Evolutionary conservation across 306 rosid species (phyloP).

Genomic region (Lupinus albus): DNA sequence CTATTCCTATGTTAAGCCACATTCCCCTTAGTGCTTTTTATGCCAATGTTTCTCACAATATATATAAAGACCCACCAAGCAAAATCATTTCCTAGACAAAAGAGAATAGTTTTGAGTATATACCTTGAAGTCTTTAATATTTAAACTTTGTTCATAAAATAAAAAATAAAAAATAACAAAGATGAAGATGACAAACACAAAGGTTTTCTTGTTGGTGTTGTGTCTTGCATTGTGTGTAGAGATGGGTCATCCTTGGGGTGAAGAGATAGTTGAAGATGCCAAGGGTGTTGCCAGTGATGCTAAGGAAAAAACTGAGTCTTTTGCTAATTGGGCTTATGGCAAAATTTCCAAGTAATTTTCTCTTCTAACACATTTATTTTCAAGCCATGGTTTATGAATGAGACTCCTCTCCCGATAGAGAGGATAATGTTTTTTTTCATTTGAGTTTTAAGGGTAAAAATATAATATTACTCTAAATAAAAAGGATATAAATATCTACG

Average conservation of each 20-base stretch:
- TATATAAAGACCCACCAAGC: neutral
- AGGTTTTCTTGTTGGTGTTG: constrained; percentile 34
- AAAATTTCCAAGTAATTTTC: constrained; percentile 46
- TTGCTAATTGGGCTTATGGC: constrained; percentile 49
- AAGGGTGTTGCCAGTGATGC: neutral
- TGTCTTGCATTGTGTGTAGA: constrained; percentile 42
- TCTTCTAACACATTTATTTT: neutral
- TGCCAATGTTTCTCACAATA: neutral
- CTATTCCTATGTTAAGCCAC: constrained; percentile 24
- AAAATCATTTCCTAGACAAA: neutral
- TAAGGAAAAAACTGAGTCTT: constrained; percentile 38
- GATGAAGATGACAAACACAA: constrained; percentile 39
- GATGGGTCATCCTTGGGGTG: constrained; percentile 28
- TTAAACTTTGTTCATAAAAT: too few relatives aligned
- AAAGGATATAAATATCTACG: too few relatives aligned
- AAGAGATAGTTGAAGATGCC: neutral
- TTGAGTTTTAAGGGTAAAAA: too few relatives aligned
- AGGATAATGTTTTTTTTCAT: too few relatives aligned
- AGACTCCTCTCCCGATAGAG: too few relatives aligned
- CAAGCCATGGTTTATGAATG: too few relatives aligned
- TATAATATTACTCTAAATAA: too few relatives aligned
- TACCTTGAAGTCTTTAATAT: too few relatives aligned
- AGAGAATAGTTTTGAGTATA: neutral
- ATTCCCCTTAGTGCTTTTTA: constrained; percentile 21
- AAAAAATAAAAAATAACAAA: neutral